A percentile compares a stretch with the other conserved stretches of the same genome.
Evolutionary conservation across 2,329 filamentous ascomycete genomes (phyloP).

Genomic region (Corniculantispora saksenae): DNA sequence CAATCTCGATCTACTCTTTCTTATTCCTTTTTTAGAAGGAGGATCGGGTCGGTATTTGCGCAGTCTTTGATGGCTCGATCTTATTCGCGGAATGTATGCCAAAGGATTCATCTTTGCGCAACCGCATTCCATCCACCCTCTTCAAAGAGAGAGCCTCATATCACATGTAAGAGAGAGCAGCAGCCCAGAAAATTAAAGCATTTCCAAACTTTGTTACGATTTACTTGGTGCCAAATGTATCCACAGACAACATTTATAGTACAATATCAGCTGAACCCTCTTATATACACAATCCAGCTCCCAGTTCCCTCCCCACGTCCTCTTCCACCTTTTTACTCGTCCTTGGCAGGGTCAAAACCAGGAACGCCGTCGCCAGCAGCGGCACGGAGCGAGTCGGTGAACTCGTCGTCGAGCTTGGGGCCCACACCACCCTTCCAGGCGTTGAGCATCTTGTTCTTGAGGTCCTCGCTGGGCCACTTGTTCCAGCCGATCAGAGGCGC

Average conservation of each 20-base stretch:
- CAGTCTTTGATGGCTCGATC: too few relatives aligned
- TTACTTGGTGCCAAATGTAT: not conserved
- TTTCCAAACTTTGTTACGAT: not conserved
- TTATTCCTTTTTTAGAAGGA: too few relatives aligned
- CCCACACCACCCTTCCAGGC: slow-evolving; percentile 31
- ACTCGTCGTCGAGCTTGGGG: slow-evolving; percentile 32
- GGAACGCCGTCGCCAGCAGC: slow-evolving; percentile 30
- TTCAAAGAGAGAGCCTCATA: too few relatives aligned
- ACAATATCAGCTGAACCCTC: not conserved
- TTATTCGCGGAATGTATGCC: too few relatives aligned
- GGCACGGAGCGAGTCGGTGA: slow-evolving; percentile 25
- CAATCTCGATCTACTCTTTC: too few relatives aligned
- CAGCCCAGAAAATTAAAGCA: too few relatives aligned
- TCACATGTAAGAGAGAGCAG: too few relatives aligned
- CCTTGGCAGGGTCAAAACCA: slow-evolving; percentile 29
- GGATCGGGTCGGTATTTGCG: too few relatives aligned
- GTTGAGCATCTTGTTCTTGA: slow-evolving; percentile 29
- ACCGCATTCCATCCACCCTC: too few relatives aligned
- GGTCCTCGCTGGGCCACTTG: slow-evolving; percentile 28
- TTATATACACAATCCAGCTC: not conserved
- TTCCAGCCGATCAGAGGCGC: slow-evolving; percentile 32
- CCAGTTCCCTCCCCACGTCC: not conserved
- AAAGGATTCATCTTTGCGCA: too few relatives aligned
- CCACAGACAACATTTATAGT: not conserved
- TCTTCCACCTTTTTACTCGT: not conserved